These are phyloP conservation scores for Globomyces pollinis-pini DNA, from an alignment of 192 early-diverging fungal genomes.

Conservation along the genomic window DNA sequence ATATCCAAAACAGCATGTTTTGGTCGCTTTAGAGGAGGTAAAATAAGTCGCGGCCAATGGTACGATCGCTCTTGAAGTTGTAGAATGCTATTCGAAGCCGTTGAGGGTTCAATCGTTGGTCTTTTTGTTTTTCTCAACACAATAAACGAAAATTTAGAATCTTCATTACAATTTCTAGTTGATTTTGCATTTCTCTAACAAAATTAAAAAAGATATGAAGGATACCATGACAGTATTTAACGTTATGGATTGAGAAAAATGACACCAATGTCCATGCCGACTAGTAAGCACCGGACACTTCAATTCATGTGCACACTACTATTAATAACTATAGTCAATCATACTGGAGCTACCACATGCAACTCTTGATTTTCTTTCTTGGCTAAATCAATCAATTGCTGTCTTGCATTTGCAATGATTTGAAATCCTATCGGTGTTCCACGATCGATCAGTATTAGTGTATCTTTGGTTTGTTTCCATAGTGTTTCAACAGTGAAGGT, in stretches of 20 bases:
- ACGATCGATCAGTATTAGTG: constrained; percentile 72
- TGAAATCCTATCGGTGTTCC: constrained; percentile 67
- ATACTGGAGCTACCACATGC: constrained; percentile 76
- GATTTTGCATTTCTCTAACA: constrained; percentile 53
- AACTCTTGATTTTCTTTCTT: constrained; percentile 9
- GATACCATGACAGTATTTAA: constrained; percentile 49
- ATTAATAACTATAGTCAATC: constrained; percentile 6
- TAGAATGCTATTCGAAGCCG: too few species aligned
- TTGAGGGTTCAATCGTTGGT: too few species aligned
- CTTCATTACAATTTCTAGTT: constrained; percentile 60
- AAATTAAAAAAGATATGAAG: background rate
- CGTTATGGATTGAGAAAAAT: constrained; percentile 74
- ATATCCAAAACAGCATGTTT: constrained; percentile 64
- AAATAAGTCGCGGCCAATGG: constrained; percentile 60
- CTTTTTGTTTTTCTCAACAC: constrained; percentile 61
- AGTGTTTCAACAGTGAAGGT: constrained; percentile 58
- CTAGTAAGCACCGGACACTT: constrained; percentile 60
- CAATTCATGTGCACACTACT: constrained; percentile 64
- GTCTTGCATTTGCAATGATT: constrained; percentile 58
- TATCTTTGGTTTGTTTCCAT: constrained; percentile 73
- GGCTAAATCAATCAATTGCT: constrained; percentile 51
- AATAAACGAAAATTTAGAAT: constrained; percentile 70
- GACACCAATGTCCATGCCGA: constrained; percentile 51
- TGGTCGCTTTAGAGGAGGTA: constrained; percentile 67
- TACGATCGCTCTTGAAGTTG: constrained; percentile 36